Conservation (phyloP, 164 flowering plant genomes). For the Cinnamomum chago region DNA sequence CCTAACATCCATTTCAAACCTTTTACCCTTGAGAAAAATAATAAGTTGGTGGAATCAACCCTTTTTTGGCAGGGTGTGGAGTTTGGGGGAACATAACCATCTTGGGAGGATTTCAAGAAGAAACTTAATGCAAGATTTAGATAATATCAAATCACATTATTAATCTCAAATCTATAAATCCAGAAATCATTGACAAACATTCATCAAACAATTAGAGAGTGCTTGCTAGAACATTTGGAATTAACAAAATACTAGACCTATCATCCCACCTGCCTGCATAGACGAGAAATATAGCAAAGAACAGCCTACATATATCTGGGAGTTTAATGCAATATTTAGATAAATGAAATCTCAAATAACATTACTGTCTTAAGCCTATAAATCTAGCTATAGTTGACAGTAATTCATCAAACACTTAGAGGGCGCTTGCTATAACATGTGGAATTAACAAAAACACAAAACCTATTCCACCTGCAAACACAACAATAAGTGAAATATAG, state of each 20-base stretch:
- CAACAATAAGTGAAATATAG: too few relatives aligned
- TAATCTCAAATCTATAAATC: not conserved
- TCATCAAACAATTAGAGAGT: not conserved
- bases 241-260: not conserved
- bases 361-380: not conserved
- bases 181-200: not conserved
- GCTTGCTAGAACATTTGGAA: not conserved
- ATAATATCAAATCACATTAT: not conserved
- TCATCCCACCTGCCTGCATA: not conserved
- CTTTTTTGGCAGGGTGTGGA: too few relatives aligned
- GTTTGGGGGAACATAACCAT: too few relatives aligned
- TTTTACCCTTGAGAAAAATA: too few relatives aligned
- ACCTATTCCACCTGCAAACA: not conserved
- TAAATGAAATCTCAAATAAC: not conserved
- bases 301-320: not conserved
- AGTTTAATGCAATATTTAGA: too few relatives aligned
- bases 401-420: not conserved
- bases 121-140: too few relatives aligned
- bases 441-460: not conserved
- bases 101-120: too few relatives aligned
- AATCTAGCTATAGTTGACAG: not conserved
- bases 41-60: too few relatives aligned
- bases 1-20: too few relatives aligned
- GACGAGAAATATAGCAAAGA: not conserved
- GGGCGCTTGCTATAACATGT: not conserved